Evolutionary conservation across 192 early-diverging fungal species (phyloP).

Genomic region (Diversispora eburnea): DNA sequence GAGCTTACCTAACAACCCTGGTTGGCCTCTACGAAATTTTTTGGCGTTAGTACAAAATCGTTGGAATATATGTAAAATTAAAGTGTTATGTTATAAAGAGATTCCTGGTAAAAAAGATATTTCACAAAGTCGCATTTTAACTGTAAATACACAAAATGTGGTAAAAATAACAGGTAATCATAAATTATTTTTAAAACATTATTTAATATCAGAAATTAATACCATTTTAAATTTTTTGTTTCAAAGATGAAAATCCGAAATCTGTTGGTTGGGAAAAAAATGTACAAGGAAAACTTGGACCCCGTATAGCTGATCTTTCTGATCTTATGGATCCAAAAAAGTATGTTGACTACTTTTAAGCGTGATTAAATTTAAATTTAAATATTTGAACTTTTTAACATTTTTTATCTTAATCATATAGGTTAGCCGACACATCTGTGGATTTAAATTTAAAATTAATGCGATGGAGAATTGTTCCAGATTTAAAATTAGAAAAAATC

Average conservation of each 20-base stretch:
- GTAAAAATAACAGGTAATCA: not conserved
- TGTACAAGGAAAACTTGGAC: constrained; percentile 68
- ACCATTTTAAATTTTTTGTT: not conserved
- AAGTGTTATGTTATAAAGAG: constrained; percentile 67
- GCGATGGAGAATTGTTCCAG: constrained; percentile 91
- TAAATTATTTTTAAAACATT: not conserved
- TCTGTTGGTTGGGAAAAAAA: constrained; percentile 93
- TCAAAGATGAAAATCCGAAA: constrained; percentile 50
- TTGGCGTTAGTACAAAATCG: constrained; percentile 58
- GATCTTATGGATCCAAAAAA: constrained; percentile 83
- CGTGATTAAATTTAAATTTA: not conserved
- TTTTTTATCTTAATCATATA: constrained; percentile 30
- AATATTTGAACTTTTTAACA: not conserved
- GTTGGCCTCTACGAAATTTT: constrained; percentile 92
- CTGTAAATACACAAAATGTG: constrained; percentile 41
- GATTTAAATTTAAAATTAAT: constrained; percentile 95
- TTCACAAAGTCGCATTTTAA: constrained; percentile 45
- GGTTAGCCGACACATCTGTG: constrained; percentile 85
- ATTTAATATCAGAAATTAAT: not conserved
- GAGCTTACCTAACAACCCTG: constrained; percentile 65
- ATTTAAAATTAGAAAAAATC: constrained; percentile 77
- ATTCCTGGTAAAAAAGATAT: constrained; percentile 42
- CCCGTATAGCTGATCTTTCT: constrained; percentile 79
- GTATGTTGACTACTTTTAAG: constrained; percentile 30
- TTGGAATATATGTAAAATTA: constrained; percentile 49